Evolutionary conservation across 2,329 filamentous ascomycete genomes (phyloP), one percentile per base, ranked within the genome.

Genomic region (Sporothrix luriei): DNA sequence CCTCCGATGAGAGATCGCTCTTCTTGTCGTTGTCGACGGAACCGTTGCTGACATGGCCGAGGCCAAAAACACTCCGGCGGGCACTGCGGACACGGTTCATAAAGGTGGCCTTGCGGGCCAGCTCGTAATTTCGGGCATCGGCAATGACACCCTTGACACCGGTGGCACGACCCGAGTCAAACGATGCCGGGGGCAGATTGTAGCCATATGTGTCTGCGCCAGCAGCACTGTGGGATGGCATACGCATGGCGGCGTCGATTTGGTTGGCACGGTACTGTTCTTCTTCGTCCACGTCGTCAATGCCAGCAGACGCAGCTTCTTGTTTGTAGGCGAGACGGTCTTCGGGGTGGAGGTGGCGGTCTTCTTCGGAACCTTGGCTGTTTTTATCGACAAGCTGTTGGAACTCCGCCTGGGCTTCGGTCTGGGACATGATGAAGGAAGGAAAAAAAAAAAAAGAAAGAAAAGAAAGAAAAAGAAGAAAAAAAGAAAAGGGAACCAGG

Each of bases 121-220:
- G 84, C 80, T 92, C 90, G 78, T 90, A 94, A 75, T 89, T 88
- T 76, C 91, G 85, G 49, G 92, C 92, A 77, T 95, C 92, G 75
- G 91, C 91, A 76, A 95, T 94, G 78, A 95, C 92, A 72, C 92
- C 92, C 82, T 94, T 94, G 74, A 93, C 91, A 61, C 92, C 92
- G 2, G 91, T 94, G 74, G 91, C 89, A 73, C 88, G 86, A 70
- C 90, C 89, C 68, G 82, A 87, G 78, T 91, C 87, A 76, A 90
- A 90, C 69, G 83, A 84, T 14, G 82, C 82, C 11, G 87, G 87
- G 16, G 88, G 88, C 71, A 91, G 86, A 76, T 84, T 85, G 75
- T 91, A 79, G 70, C 82, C 83, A 71, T 77, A 75, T 79, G 78
- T 84, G 72, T 73, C 76, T 72, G 75, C 81, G 74, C 75, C 77